phyloP scores from a whole-genome alignment of 2,329 filamentous ascomycete genomes.

The Magnaporthiopsis rhizophila region DNA sequence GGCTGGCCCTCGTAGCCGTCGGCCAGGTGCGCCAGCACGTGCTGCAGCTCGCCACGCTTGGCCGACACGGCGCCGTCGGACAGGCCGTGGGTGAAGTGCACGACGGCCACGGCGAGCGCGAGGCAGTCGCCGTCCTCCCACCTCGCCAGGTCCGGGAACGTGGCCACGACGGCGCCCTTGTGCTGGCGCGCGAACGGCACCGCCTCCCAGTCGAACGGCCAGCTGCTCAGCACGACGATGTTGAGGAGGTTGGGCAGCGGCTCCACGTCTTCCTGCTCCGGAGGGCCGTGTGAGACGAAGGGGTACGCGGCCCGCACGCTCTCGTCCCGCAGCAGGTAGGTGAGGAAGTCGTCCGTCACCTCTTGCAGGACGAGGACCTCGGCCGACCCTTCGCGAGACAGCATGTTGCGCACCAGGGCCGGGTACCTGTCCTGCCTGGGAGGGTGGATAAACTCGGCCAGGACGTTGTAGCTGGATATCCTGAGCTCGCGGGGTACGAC shows the following conservation, averaged over 20 bases:
- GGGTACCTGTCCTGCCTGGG: constrained; percentile 33
- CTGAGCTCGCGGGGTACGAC: constrained; percentile 16
- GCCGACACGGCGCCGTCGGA: constrained; percentile 48
- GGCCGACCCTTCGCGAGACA: constrained; percentile 31
- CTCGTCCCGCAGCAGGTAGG: constrained; percentile 39
- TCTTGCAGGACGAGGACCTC: constrained; percentile 52
- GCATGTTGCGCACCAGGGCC: constrained; percentile 33
- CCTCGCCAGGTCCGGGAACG: constrained; percentile 25
- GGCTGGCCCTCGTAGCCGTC: constrained; percentile 32
- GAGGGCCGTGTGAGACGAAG: constrained; percentile 50
- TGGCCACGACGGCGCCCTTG: constrained; percentile 47
- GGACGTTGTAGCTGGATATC: constrained; percentile 44
- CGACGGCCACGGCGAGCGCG: constrained; percentile 43
- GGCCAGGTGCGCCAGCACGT: constrained; percentile 37
- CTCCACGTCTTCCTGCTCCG: constrained; percentile 39
- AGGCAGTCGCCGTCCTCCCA: constrained; percentile 18
- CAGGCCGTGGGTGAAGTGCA: constrained; percentile 55
- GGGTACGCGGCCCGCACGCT: constrained; percentile 40
- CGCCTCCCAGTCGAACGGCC: constrained; percentile 46
- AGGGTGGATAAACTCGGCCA: constrained; percentile 42
- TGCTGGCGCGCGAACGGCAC: constrained; percentile 46
- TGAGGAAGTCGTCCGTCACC: constrained; percentile 56
- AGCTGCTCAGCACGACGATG: constrained; percentile 49
- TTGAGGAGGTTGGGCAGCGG: constrained; percentile 55
- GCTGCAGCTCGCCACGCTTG: constrained; percentile 49